Percentiles rank a stretch among this genome's conserved stretches.
phyloP scores from a whole-genome alignment of 805 yeast genomes.

The Candida incommunis region DNA sequence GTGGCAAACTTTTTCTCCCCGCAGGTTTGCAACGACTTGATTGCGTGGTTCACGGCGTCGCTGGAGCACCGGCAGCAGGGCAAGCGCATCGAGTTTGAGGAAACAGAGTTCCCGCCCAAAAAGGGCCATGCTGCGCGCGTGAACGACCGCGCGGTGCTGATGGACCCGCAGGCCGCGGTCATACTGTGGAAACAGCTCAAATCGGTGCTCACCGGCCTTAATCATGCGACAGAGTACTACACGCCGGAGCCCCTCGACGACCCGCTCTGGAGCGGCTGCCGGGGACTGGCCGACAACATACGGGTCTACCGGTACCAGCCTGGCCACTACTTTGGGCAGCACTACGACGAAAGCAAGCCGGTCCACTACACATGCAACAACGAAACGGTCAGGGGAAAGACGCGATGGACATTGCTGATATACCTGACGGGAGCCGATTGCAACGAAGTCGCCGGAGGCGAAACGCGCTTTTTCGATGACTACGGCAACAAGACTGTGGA shows the following conservation, averaged over 20 bases:
- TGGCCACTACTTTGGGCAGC: constrained; percentile 48
- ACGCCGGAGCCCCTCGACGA: neutral
- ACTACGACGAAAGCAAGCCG: constrained; percentile 43
- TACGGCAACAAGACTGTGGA: constrained; percentile 16
- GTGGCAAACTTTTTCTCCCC: constrained; percentile 6
- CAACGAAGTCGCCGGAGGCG: constrained; percentile 44
- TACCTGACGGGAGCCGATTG: constrained; percentile 38
- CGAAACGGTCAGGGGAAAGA: constrained; percentile 23
- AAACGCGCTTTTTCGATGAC: constrained; percentile 35
- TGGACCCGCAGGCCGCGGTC: constrained; percentile 25
- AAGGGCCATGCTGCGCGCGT: constrained; percentile 42
- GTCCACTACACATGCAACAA: constrained; percentile 15
- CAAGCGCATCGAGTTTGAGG: constrained; percentile 15
- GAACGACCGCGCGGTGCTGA: constrained; percentile 35
- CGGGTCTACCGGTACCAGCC: constrained; percentile 39
- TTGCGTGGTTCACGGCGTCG: constrained; percentile 5
- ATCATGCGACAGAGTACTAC: neutral
- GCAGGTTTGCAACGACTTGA: constrained; percentile 9
- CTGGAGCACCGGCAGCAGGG: neutral
- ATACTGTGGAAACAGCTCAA: constrained; percentile 31
- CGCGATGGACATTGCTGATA: constrained; percentile 46
- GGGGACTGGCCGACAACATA: constrained; percentile 41
- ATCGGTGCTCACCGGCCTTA: constrained; percentile 3
- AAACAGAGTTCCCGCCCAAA: constrained; percentile 31
- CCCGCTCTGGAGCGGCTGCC: constrained; percentile 3